Base-by-base conservation (phyloP, 2,329 filamentous ascomycete species). In the Pseudogymnoascus sp. region DNA sequence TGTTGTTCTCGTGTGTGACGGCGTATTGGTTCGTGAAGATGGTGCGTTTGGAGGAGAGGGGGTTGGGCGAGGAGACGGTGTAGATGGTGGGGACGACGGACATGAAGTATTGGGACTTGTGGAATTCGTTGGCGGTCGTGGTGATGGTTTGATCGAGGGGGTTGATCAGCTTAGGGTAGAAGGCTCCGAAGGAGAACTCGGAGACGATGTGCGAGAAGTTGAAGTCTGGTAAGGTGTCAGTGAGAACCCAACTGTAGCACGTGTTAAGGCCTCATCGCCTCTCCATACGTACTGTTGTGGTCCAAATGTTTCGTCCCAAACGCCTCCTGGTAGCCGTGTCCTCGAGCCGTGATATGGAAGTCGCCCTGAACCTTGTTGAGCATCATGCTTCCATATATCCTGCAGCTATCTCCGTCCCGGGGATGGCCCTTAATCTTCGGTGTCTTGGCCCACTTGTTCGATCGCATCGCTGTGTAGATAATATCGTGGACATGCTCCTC, bases 191-290 rank as follows among this genome's bases (percentile, higher is more conserved):
- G 64, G 92, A 97, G 69, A 99, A 85, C 76, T 99, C 94, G 70
- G 90, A 92, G 78, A 99, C 86, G 75, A 96, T 88, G 79, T 99
- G 94, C 33, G 91, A 93, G 82, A 99, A 99, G 82, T 99, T 97
- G 83, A 99, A 97, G 21, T 82, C 90, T 93, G 69, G 50, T 8
- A 7, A 60, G n/a, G 16, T 63, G 70, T 75, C 63, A 74, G 64
- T 65, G 61, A 21, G 18, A 35, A 23, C n/a, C 25, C 10, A 35
- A 14, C 25, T 37, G 14, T 25, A 31, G 7, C n/a, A 38, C 59
- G 28, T 16, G 31, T 28, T 11, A 23, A 28, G 42, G 18, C 63
- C 12, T 38, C 1, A 56, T 16, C 44, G 16, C 16, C n/a, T 42
- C 4, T 38, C 14, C 50, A 61, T 38, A 79, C 86, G 76, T 81